Evolutionary conservation across 1,284 basidiomycete genomes (phyloP), one percentile per base, ranked within the genome.

Genomic region (Ceratobasidium sp.): DNA sequence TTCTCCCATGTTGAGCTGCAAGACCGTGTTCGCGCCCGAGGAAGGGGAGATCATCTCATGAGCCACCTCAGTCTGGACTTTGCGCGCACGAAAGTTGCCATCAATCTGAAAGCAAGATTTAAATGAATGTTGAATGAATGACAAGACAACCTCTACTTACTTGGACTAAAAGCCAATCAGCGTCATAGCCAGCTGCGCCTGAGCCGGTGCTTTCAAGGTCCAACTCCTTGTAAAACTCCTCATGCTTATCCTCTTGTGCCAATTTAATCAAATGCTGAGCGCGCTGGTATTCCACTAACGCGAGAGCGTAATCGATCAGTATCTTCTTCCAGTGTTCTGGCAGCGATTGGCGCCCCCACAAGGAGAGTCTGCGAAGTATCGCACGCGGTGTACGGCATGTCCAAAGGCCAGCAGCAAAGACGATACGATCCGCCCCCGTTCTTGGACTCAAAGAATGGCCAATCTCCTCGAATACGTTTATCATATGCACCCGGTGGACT

Each of bases 1-100:
- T 76, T 89, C 88, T 0, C 88, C 88, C 88, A 89, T 89, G 57
- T 89, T 88, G 22, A 89, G 83, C 72, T 89, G 88, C 36, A 87
- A 80, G 2, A 83, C 78, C 0, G 83, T 83, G 63, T 84, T 89
- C 4, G 67, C n/a, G 1, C 75, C 62, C 0, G 80, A 81, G 0
- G 44, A 27, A 1, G 88, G 87, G 0, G 77, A 72, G n/a, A 87
- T 85, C 88, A 89, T 89, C 62, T 87, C 82, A 2, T 78, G 66
- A 0, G 87, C 84, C 1, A 87, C 81, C 0, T 71, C 33, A 14
- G 57, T 15, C 75, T 89, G 88, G 9, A 87, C 73, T 0, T 80
- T 76, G 4, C 88, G 84, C 19, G 82, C 79, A 5, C 82, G 74
- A 60, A 89, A 83, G 60, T 87, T 81, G 1, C 81, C 80, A 62